Base-by-base conservation (phyloP, 208 protist genomes). In the Acanthamoeba sp. region DNA sequence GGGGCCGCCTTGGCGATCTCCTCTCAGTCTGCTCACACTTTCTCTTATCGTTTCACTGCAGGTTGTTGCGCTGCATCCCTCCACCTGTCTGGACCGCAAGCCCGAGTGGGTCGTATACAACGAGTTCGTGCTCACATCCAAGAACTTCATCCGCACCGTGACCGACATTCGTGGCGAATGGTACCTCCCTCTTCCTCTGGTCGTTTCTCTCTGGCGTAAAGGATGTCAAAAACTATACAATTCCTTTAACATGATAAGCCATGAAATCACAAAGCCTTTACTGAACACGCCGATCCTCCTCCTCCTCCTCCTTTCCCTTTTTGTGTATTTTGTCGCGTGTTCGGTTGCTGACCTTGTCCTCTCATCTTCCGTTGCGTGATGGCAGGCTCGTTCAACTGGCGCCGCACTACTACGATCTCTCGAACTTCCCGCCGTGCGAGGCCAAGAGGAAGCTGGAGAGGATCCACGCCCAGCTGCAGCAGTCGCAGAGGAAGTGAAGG, bases 71-170 rank as follows among this genome's bases (percentile, higher is more conserved):
- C 95, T 98, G 32, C 98, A 99, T 90, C 98, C 98, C 29, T 98
- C 97, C 2, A 97, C 96, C 1, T 80, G 90, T 66, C 94, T 99
- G 5, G 98, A 99, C 92, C 97, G 98, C 84, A 99, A 99, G 84
- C 99, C 99, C n/a, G 98, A 99, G 95, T 99, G 99, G 97, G 97
- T 99, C 12, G 95, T 99, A 2, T 99, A 99, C 95, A 98, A 99
- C 96, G 99, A 99, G 96, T 99, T 99, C 94, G 99, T 99, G 18
- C 96, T 99, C 52, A 99, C 98, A 9, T 97, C 96, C 55, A 97
- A 98, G 91, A 97, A 98, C 45, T 99, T 99, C 97, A 99, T 99
- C 85, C 97, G 99, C 84, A 99, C 99, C 24, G 97, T 99, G 1
- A 99, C 99, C 0, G 98, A 98, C 10, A 94, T 99, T 45, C 98